Percentiles rank a stretch among this genome's conserved stretches.
Conservation (phyloP, 2,329 filamentous ascomycete genomes). For the Chaetomium sp. region DNA sequence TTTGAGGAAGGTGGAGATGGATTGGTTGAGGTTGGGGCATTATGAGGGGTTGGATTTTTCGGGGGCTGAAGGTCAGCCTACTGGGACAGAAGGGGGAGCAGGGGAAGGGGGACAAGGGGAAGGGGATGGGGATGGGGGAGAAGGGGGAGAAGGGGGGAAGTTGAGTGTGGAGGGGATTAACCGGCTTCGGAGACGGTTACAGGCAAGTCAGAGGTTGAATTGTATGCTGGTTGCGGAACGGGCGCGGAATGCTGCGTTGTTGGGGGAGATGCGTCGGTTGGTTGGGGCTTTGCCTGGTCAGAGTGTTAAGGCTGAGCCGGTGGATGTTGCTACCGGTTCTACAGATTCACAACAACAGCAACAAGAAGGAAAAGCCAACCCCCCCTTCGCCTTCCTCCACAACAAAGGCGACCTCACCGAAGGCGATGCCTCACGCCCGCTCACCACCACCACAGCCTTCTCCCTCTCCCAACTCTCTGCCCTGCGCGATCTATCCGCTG, state of each 20-base stretch:
- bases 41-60: conserved; percentile 63
- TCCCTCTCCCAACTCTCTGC: conserved; percentile 77
- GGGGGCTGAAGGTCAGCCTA: background rate
- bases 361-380: conserved; percentile 4
- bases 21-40: conserved; percentile 76
- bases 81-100: background rate
- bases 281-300: conserved; percentile 25
- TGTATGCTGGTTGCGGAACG: conserved; percentile 62
- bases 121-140: too few relatives aligned
- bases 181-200: conserved; percentile 64
- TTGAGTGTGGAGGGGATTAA: conserved; percentile 62
- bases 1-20: conserved; percentile 60
- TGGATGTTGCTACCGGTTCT: background rate
- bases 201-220: conserved; percentile 73
- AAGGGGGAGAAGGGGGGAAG: conserved; percentile 26
- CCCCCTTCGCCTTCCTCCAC: conserved; percentile 51
- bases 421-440: conserved; percentile 47
- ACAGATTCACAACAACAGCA: background rate
- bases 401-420: conserved; percentile 45
- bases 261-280: conserved; percentile 52
- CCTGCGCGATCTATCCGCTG: conserved; percentile 57
- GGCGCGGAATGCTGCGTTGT: conserved; percentile 63
- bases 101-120: background rate
- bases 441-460: conserved; percentile 69
- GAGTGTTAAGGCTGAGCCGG: conserved; percentile 24